These are phyloP conservation scores for Nitzschia palea DNA, from an alignment of 108 stramenopile genomes.

Conservation along the genomic window DNA sequence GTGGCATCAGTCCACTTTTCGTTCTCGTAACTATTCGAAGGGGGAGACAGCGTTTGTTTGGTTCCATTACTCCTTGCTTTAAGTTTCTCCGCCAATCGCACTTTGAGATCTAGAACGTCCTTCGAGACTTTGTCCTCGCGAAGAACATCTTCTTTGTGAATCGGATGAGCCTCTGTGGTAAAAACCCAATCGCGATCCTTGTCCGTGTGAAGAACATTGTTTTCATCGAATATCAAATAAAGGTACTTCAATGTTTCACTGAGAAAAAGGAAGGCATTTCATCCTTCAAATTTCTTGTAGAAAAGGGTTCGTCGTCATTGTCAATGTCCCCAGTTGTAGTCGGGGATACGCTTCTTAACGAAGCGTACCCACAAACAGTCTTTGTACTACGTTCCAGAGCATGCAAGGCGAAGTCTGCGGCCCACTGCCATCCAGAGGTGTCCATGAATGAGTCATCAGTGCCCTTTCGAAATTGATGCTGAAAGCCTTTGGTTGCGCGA, in stretches of 20 bases:
- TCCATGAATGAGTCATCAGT: neutral
- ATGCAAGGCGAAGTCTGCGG: constrained; percentile 69
- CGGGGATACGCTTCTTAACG: constrained; percentile 47
- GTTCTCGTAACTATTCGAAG: neutral
- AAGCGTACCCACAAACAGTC: constrained; percentile 67
- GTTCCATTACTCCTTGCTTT: constrained; percentile 1
- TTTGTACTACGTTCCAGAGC: constrained; percentile 30
- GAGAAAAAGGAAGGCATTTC: constrained; percentile 95
- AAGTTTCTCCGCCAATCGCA: constrained; percentile 10
- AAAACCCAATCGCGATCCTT: constrained; percentile 82
- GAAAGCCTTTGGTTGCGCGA: constrained; percentile 60
- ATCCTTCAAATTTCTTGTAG: constrained; percentile 51
- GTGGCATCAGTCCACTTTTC: constrained; percentile 33
- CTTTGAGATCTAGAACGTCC: constrained; percentile 7
- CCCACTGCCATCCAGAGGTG: constrained; percentile 74
- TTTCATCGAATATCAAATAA: constrained; percentile 89
- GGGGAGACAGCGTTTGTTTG: too few relatives aligned
- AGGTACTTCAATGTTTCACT: constrained; percentile 98
- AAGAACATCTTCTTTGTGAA: constrained; percentile 48
- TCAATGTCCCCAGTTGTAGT: constrained; percentile 44
- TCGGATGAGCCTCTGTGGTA: constrained; percentile 97
- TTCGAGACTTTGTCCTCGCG: neutral
- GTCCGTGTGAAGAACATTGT: constrained; percentile 73
- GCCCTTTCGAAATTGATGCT: constrained; percentile 18
- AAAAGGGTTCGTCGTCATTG: constrained; percentile 15